A percentile compares a stretch with the other conserved stretches of the same genome.
phyloP scores from a whole-genome alignment of 306 rosid genomes.

The Trichosanthes truncata region DNA sequence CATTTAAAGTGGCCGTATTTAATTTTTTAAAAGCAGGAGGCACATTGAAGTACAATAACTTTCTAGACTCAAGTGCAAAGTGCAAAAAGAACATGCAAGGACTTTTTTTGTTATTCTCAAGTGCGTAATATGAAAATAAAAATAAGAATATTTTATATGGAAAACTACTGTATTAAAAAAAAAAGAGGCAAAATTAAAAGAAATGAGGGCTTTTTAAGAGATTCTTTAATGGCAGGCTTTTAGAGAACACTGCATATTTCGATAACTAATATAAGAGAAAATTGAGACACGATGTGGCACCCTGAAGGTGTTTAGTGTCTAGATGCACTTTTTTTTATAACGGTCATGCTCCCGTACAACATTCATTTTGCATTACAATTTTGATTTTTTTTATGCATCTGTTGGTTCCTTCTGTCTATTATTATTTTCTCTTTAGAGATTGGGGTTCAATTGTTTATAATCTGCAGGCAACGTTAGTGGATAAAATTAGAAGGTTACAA shows the following conservation, averaged over 20 bases:
- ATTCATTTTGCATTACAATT: not conserved
- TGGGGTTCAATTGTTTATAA: not conserved
- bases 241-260: not conserved
- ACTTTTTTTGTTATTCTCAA: not conserved
- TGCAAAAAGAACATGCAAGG: not conserved
- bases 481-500: conserved; percentile 26
- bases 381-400: not conserved
- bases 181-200: not conserved
- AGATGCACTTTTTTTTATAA: not conserved
- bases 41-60: not conserved
- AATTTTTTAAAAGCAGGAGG: not conserved
- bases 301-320: not conserved
- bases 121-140: not conserved
- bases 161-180: not conserved
- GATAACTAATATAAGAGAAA: not conserved
- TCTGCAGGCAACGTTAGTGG: conserved; percentile 32
- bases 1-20: not conserved
- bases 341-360: not conserved
- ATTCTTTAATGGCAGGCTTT: not conserved
- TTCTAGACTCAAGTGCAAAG: not conserved
- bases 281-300: not conserved
- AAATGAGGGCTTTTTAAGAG: not conserved
- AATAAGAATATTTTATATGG: not conserved
- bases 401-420: not conserved
- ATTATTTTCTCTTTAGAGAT: not conserved